Conservation (phyloP, 2,329 filamentous ascomycete species). For the Coniochaeta sp. region DNA sequence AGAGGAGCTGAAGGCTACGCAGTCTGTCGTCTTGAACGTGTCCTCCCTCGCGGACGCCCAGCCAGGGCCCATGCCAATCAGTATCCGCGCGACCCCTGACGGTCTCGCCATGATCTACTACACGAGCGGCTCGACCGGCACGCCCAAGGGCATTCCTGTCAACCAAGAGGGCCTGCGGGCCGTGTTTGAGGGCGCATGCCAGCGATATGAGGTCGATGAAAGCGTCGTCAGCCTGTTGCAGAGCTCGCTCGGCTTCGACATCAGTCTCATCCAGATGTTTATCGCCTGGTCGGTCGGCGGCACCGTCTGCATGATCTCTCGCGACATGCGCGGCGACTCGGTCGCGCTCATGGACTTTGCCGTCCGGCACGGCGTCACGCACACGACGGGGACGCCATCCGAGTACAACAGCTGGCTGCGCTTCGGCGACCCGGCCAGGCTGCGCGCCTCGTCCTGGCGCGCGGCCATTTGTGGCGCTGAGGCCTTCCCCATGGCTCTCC, state of each 20-base stretch:
- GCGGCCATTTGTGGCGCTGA: slow-evolving; percentile 26
- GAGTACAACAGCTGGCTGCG: slow-evolving; percentile 20
- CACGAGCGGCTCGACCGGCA: slow-evolving; percentile 22
- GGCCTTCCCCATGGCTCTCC: no score
- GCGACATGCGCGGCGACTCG: slow-evolving; percentile 22
- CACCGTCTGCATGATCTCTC: slow-evolving; percentile 20
- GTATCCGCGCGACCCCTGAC: no score
- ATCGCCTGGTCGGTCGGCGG: slow-evolving; percentile 21
- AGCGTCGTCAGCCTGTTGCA: slow-evolving; percentile 28
- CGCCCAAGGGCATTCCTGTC: slow-evolving; percentile 33
- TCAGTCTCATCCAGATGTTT: slow-evolving; percentile 22
- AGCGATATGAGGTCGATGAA: slow-evolving; percentile 5
- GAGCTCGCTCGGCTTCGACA: slow-evolving; percentile 24
- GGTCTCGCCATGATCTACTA: slow-evolving; percentile 26
- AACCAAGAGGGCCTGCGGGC: slow-evolving; percentile 21
- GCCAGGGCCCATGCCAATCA: no score
- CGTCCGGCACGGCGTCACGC: slow-evolving; percentile 17
- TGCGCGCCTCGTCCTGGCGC: slow-evolving; percentile 18
- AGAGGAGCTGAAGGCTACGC: no score
- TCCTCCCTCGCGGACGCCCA: no score
- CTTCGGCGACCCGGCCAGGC: slow-evolving; percentile 8
- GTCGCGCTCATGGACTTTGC: slow-evolving; percentile 22
- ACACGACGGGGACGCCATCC: slow-evolving; percentile 25
- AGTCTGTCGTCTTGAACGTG: no score
- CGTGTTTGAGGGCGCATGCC: slow-evolving; percentile 15